Evolutionary conservation across 139 green algal species (phyloP).

Genomic region (Monoraphidium neglectum): DNA sequence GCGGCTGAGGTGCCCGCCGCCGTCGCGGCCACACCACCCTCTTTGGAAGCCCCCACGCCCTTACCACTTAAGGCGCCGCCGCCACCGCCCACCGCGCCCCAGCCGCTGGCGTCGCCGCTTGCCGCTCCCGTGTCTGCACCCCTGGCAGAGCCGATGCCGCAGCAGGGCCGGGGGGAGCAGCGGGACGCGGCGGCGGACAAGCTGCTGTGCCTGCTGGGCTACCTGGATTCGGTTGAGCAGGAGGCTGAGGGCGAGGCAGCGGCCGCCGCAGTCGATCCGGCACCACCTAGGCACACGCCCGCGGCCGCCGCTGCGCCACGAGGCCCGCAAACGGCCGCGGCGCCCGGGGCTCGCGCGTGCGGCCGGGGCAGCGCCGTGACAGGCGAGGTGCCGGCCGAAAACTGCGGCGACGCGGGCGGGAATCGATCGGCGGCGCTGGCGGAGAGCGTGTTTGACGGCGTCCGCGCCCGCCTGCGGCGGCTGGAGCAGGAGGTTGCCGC

Average conservation of each 20-base stretch:
- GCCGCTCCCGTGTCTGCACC: not conserved
- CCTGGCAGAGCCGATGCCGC: not conserved
- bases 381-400: not conserved
- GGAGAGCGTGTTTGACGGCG: slow-evolving; percentile 60
- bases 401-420: not conserved
- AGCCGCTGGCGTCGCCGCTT: too few species aligned
- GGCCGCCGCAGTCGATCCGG: not conserved
- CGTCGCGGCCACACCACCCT: too few species aligned
- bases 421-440: slow-evolving; percentile 36
- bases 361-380: not conserved
- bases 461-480: slow-evolving; percentile 44
- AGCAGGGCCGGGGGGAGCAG: not conserved
- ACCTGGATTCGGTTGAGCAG: slow-evolving; percentile 51
- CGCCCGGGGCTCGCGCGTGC: slow-evolving; percentile 35
- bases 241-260: slow-evolving; percentile 2
- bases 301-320: slow-evolving; percentile 54
- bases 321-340: slow-evolving; percentile 42
- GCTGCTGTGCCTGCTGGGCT: slow-evolving; percentile 50
- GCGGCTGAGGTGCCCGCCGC: not conserved
- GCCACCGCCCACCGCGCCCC: too few species aligned
- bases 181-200: slow-evolving; percentile 34
- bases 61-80: too few species aligned
- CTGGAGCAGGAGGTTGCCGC: slow-evolving; percentile 41
- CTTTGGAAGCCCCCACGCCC: too few species aligned
- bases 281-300: slow-evolving; percentile 23